phyloP scores from a whole-genome alignment of 2,329 filamentous ascomycete genomes.

The Pleomassaria siparia region DNA sequence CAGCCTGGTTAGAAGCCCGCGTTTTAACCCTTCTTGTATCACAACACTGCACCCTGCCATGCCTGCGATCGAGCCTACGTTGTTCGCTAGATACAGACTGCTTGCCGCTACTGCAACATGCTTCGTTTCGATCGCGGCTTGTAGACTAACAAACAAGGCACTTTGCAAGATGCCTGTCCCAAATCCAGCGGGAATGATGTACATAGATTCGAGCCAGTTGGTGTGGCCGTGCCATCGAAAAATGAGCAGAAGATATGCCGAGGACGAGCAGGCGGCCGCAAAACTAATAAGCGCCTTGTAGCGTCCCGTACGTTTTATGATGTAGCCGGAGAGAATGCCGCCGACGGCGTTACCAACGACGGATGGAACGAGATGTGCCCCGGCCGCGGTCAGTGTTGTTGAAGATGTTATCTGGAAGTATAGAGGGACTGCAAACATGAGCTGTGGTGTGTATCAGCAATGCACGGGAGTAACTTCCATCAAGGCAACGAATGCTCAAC shows the following conservation, averaged over 20 bases:
- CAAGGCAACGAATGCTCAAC: background rate
- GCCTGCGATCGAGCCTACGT: slow-evolving; percentile 21
- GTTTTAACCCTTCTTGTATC: slow-evolving; percentile 21
- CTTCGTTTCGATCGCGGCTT: slow-evolving; percentile 22
- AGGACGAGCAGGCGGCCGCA: slow-evolving; percentile 18
- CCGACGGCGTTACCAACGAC: slow-evolving; percentile 68
- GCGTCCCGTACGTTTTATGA: slow-evolving; percentile 19
- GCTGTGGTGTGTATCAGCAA: too few species aligned
- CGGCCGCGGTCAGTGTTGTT: slow-evolving; percentile 60
- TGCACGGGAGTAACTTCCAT: background rate
- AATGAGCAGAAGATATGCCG: slow-evolving; percentile 27
- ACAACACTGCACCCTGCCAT: slow-evolving; percentile 27
- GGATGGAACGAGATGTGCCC: slow-evolving; percentile 65
- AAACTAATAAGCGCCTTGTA: slow-evolving; percentile 26
- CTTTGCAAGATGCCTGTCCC: slow-evolving; percentile 27
- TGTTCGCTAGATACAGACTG: slow-evolving; percentile 20
- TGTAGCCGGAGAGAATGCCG: slow-evolving; percentile 59
- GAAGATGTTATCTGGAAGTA: slow-evolving; percentile 68
- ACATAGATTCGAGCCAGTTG: slow-evolving; percentile 27
- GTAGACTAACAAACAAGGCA: slow-evolving; percentile 28
- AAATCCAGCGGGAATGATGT: slow-evolving; percentile 32
- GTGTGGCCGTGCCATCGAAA: slow-evolving; percentile 32
- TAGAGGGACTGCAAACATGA: slow-evolving; percentile 67
- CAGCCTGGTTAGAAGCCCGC: slow-evolving; percentile 11
- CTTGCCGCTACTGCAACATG: slow-evolving; percentile 24